Evolutionary conservation across 805 yeast species (phyloP).

Genomic region (Spencermartinsiella europaea): DNA sequence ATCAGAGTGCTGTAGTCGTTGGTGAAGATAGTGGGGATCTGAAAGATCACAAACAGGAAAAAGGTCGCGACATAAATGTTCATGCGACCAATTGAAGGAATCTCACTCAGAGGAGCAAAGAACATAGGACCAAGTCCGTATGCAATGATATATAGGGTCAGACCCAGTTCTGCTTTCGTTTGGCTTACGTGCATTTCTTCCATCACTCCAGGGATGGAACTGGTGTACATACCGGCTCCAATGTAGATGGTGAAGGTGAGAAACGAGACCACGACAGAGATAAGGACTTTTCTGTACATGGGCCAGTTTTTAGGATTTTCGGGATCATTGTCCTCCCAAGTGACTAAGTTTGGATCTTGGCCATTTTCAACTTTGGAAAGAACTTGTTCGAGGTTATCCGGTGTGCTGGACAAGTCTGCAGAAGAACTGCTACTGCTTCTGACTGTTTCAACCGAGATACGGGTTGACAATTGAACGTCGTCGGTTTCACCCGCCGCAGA

Average conservation of each 20-base stretch:
- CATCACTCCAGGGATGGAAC: slow-evolving; percentile 49
- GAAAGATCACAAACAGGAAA: slow-evolving; percentile 36
- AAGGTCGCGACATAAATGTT: slow-evolving; percentile 48
- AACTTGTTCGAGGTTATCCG: not conserved
- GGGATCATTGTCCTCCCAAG: slow-evolving; percentile 65
- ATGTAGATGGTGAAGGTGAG: slow-evolving; percentile 58
- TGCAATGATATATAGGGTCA: slow-evolving; percentile 60
- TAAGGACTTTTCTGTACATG: slow-evolving; percentile 35
- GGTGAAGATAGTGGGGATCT: slow-evolving; percentile 56
- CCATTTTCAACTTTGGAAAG: not conserved
- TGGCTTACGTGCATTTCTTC: slow-evolving; percentile 37
- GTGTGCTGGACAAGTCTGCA: not conserved
- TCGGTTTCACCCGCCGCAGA: not conserved
- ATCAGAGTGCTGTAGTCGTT: slow-evolving; percentile 51
- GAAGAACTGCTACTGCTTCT: not conserved
- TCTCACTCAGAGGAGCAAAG: slow-evolving; percentile 2
- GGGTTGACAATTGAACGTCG: not conserved
- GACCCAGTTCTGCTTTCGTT: slow-evolving; percentile 46
- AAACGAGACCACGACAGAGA: slow-evolving; percentile 44
- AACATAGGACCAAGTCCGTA: slow-evolving; percentile 47
- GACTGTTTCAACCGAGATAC: not conserved
- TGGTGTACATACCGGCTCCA: slow-evolving; percentile 59
- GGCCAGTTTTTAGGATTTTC: slow-evolving; percentile 61
- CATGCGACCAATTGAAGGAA: slow-evolving; percentile 44
- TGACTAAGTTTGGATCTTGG: slow-evolving; percentile 57